These are phyloP conservation scores for Teunomyces cretensis DNA, from an alignment of 805 yeast genomes.

Conservation along the genomic window DNA sequence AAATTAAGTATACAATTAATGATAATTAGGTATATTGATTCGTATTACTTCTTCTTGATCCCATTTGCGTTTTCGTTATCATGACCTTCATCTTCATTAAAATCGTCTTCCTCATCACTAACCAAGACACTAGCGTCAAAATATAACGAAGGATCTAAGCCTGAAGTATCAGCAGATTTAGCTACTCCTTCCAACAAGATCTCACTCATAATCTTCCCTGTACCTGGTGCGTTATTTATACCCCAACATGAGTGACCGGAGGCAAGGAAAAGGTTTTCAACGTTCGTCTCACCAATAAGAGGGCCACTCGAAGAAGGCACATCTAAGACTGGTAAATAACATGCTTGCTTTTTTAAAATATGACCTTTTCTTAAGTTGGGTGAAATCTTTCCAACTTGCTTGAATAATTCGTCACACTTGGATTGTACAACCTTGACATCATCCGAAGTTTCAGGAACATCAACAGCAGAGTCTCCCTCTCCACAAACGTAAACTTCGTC, in stretches of 20 bases:
- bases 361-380: conserved; percentile 70
- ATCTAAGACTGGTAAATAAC: conserved; percentile 91
- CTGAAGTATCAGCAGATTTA: conserved; percentile 71
- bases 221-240: conserved; percentile 94
- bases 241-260: conserved; percentile 99
- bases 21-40: not conserved
- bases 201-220: conserved; percentile 93
- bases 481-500: conserved; percentile 98
- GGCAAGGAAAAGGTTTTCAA: conserved; percentile 72
- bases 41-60: conserved; percentile 1
- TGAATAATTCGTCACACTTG: conserved; percentile 84
- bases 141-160: conserved; percentile 81
- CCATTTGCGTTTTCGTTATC: conserved; percentile 5
- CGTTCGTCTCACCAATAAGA: conserved; percentile 89
- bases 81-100: conserved; percentile 6
- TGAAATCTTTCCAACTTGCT: conserved; percentile 75
- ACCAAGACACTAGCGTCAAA: conserved; percentile 68
- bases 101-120: conserved; percentile 20
- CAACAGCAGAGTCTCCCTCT: conserved; percentile 89
- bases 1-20: not conserved
- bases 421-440: conserved; percentile 86
- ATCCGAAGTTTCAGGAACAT: conserved; percentile 90
- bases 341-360: conserved; percentile 83
- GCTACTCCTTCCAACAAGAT: conserved; percentile 80
- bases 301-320: conserved; percentile 94